Evolutionary conservation across 2,329 filamentous ascomycete genomes (phyloP).

Genomic region (Thermochaetoides dissita): DNA sequence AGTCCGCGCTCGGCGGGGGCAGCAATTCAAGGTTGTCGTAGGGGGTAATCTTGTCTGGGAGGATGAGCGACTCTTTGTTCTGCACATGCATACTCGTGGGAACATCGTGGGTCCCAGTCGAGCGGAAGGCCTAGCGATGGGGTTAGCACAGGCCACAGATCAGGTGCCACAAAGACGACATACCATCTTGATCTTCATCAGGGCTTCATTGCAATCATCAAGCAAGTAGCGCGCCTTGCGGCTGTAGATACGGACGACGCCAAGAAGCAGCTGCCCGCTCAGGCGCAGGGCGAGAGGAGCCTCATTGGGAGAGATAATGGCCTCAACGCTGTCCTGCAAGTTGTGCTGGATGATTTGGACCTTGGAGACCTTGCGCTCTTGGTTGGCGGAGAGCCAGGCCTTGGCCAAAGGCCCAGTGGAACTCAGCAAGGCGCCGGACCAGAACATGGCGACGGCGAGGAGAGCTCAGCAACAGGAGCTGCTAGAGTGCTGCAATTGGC

Average conservation of each 20-base stretch:
- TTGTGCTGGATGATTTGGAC: constrained; percentile 90
- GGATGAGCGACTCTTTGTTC: constrained; percentile 71
- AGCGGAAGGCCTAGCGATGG: constrained; percentile 67
- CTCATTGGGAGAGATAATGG: constrained; percentile 84
- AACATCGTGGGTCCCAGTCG: constrained; percentile 87
- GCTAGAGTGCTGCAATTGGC: neutral
- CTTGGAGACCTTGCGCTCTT: constrained; percentile 97
- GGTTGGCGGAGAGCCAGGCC: constrained; percentile 95
- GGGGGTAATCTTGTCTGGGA: constrained; percentile 86
- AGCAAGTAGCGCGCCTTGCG: constrained; percentile 91
- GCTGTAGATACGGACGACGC: constrained; percentile 95
- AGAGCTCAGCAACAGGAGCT: constrained; percentile 13
- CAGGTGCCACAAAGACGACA: constrained; percentile 12
- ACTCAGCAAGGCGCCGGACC: constrained; percentile 86
- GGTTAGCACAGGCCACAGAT: neutral
- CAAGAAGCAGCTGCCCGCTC: constrained; percentile 84
- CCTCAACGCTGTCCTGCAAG: constrained; percentile 85
- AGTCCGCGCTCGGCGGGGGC: constrained; percentile 76
- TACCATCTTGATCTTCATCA: constrained; percentile 99
- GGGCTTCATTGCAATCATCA: constrained; percentile 92
- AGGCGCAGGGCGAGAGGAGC: constrained; percentile 89
- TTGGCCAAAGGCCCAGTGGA: constrained; percentile 95
- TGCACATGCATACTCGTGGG: constrained; percentile 68
- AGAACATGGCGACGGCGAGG: constrained; percentile 62
- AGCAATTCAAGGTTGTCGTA: constrained; percentile 66